Evolutionary conservation across 306 rosid genomes (phyloP).

Genomic region (Cucumis hystrix): DNA sequence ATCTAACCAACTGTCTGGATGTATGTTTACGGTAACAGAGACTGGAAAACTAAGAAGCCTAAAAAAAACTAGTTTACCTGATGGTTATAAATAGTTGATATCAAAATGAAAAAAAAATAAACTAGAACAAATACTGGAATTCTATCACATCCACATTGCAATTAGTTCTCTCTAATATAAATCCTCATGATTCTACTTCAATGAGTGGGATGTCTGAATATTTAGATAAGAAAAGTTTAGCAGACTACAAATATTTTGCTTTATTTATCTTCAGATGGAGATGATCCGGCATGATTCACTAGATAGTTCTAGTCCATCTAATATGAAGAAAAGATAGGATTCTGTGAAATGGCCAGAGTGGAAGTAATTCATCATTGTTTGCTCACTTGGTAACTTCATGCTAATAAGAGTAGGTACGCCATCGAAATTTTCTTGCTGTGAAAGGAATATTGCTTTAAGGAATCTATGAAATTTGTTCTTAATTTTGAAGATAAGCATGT

Average conservation of each 20-base stretch:
- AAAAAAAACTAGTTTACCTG: not conserved
- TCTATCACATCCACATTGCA: not conserved
- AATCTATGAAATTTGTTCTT: not conserved
- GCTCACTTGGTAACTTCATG: slow-evolving; percentile 5
- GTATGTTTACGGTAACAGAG: not conserved
- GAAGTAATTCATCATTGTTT: slow-evolving; percentile 32
- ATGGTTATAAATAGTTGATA: not conserved
- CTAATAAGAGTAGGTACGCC: slow-evolving; percentile 5
- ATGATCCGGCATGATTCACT: slow-evolving; percentile 75
- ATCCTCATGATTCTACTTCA: not conserved
- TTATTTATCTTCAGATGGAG: slow-evolving; percentile 55
- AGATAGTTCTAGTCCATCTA: slow-evolving; percentile 33
- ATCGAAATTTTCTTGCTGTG: not conserved
- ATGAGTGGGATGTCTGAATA: not conserved
- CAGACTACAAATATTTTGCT: not conserved
- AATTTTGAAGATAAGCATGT: not conserved
- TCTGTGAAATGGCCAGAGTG: slow-evolving; percentile 64
- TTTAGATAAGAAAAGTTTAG: not conserved
- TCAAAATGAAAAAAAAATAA: not conserved
- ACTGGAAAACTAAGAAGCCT: not conserved
- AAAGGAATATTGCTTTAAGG: not conserved
- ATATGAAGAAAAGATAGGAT: slow-evolving; percentile 40
- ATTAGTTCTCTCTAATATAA: not conserved
- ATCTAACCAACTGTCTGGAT: not conserved
- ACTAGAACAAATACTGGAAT: not conserved